Base-by-base conservation (phyloP, 1,284 basidiomycete genomes). In the Coniophora puteana region DNA sequence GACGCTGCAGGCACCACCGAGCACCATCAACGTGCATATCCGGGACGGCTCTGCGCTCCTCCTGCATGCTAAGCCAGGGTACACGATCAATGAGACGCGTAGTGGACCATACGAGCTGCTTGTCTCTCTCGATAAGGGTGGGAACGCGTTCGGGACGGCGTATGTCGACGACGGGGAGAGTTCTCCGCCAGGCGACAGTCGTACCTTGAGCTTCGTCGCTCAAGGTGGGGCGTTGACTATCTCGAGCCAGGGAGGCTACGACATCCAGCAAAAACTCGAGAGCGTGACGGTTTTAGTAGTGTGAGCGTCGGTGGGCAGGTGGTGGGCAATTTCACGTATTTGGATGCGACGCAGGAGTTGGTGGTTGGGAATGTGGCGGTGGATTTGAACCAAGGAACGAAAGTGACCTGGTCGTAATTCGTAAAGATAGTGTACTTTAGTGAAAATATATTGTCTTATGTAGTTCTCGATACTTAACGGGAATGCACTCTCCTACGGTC, bases 21-120 rank as follows among this genome's bases (percentile, higher is more conserved):
- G 78, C 4, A 73, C 84, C 52, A 88, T 89, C 58, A 78, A 78
- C 38, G 76, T 87, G 11, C 83, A 87, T 55, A 58, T 79, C 38
- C 69, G 76, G 11, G 67, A 67, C 12, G 69, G 69, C 10, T 59
- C 68, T 2, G 65, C 70, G 24, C 40, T 80, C 3, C 63, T 79
- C 5, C 49, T 78, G 23, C 72, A 78, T 48, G 55, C 63, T 18
- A 50, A 65, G 28, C 68, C 76, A 2, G 71, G 57, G 1, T 75
- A 76, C 51, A 81, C 76, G 1, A 69, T 71, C 32, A 58, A 58
- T 26, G 73, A 76, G 51, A 78, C 76, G 22, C 63, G 66, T 12
- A 43, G 63, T 7, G 61, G 63, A 4, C 67, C 70, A 0, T 79
- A 70, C 49, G 51, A 64, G 6, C 53, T 80, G 2, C 61, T 81